Percentiles rank a stretch among this genome's conserved stretches.
Evolutionary conservation across 1,139 yeast species (phyloP).

Genomic region (Geotrichum restrictum): DNA sequence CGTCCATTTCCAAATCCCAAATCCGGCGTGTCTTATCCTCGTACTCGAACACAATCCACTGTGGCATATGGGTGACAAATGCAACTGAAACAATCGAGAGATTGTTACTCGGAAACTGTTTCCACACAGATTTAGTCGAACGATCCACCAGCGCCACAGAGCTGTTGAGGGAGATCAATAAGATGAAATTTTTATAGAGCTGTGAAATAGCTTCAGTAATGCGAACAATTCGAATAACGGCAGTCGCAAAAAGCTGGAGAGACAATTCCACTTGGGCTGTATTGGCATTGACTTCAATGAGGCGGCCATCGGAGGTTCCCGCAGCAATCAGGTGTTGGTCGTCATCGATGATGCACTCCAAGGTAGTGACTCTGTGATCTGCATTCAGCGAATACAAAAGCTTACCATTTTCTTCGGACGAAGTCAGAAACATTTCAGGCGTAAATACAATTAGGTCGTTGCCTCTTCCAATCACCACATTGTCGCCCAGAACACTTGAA

Average conservation of each 20-base stretch:
- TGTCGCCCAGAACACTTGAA: constrained; percentile 22
- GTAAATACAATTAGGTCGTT: constrained; percentile 19
- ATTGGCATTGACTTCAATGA: constrained; percentile 21
- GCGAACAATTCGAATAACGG: constrained; percentile 22
- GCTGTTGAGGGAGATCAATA: constrained; percentile 26
- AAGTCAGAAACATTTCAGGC: constrained; percentile 22
- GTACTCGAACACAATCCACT: constrained; percentile 22
- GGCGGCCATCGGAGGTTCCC: constrained; percentile 24
- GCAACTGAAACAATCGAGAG: constrained; percentile 21
- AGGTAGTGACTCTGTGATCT: constrained; percentile 12
- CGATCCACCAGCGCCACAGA: constrained; percentile 27
- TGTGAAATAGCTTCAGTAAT: constrained; percentile 8
- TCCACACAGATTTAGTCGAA: constrained; percentile 14
- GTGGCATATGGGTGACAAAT: constrained; percentile 6
- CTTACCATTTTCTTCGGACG: constrained; percentile 16
- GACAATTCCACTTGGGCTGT: constrained; percentile 16
- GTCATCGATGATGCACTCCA: constrained; percentile 7
- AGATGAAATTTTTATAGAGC: constrained; percentile 15
- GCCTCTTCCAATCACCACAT: constrained; percentile 23
- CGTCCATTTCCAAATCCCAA: constrained; percentile 26
- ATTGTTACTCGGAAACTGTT: constrained; percentile 27
- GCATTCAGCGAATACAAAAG: constrained; percentile 9
- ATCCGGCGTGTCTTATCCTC: constrained; percentile 23
- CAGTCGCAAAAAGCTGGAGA: constrained; percentile 25
- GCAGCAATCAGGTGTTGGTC: constrained; percentile 18